A percentile compares a stretch with the other conserved stretches of the same genome.
phyloP scores from a whole-genome alignment of 805 yeast genomes.

The Starmerella scarabaei region DNA sequence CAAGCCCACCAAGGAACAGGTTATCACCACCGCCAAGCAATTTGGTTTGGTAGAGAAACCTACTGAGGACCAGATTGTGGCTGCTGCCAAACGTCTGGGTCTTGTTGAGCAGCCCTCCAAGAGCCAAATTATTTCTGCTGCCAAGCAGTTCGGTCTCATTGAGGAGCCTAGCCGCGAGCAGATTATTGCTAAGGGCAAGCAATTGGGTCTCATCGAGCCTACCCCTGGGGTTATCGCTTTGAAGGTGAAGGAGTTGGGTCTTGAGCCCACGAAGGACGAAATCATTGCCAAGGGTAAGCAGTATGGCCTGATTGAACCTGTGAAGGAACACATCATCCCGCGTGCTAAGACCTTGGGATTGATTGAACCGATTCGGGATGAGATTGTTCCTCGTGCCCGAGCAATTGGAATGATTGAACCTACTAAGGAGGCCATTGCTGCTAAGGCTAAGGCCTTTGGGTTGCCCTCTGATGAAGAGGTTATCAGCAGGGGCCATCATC shows the following conservation, averaged over 20 bases:
- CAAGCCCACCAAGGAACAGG: background rate
- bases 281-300: conserved; percentile 13
- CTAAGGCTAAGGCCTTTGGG: conserved; percentile 2
- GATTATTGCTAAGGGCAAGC: background rate
- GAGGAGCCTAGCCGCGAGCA: conserved; percentile 7
- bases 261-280: conserved; percentile 13
- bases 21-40: background rate
- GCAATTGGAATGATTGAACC: conserved; percentile 20
- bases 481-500: background rate
- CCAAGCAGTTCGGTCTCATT: conserved; percentile 18
- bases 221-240: conserved; percentile 5
- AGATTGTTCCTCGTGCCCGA: conserved; percentile 13
- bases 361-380: conserved; percentile 2
- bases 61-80: conserved; percentile 38
- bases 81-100: conserved; percentile 20
- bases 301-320: conserved; percentile 19
- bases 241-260: conserved; percentile 13
- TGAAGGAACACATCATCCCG: conserved; percentile 1
- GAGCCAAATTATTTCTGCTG: conserved; percentile 2
- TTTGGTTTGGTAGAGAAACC: conserved; percentile 3
- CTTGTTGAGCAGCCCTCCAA: conserved; percentile 11
- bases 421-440: conserved; percentile 2
- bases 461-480: conserved; percentile 7
- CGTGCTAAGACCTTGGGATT: conserved; percentile 5
- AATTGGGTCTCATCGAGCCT: conserved; percentile 11